Evolutionary conservation across 495 filamentous ascomycete species (phyloP).

Genomic region (Xylaria cubensis): DNA sequence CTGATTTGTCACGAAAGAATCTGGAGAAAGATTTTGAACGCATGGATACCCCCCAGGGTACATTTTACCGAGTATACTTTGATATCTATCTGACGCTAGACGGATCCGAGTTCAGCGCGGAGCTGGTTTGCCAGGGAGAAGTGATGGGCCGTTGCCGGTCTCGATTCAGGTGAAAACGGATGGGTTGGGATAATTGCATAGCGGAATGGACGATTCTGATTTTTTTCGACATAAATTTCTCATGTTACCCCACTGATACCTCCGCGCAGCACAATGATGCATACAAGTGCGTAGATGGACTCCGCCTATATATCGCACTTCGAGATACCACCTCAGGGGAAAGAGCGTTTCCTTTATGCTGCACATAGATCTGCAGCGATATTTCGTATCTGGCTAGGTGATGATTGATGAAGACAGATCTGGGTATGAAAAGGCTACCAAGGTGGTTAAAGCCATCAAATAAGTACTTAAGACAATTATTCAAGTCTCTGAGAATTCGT

Average conservation of each 20-base stretch:
- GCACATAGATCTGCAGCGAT: constrained; percentile 14
- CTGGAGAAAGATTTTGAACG: constrained; percentile 98
- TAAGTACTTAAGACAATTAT: background rate
- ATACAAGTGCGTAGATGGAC: constrained; percentile 23
- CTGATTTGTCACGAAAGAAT: constrained; percentile 95
- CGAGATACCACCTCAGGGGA: constrained; percentile 21
- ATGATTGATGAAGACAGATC: constrained; percentile 20
- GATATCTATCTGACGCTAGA: constrained; percentile 92
- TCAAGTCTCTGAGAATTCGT: background rate
- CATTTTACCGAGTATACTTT: constrained; percentile 89
- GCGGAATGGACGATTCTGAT: constrained; percentile 24
- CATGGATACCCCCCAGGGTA: constrained; percentile 98
- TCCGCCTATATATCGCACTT: constrained; percentile 19
- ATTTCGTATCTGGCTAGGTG: constrained; percentile 16
- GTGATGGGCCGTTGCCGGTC: constrained; percentile 97
- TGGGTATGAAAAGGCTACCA: constrained; percentile 10
- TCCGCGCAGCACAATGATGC: constrained; percentile 26
- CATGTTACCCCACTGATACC: constrained; percentile 27
- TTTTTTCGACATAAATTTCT: constrained; percentile 27
- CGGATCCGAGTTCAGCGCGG: constrained; percentile 96
- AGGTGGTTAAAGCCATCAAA: constrained; percentile 18
- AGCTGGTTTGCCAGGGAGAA: constrained; percentile 97
- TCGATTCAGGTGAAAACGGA: constrained; percentile 67
- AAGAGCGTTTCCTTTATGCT: constrained; percentile 21
- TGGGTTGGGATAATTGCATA: constrained; percentile 26